Base-by-base conservation (phyloP, 108 stramenopile species). In the Nitzschia palea region DNA sequence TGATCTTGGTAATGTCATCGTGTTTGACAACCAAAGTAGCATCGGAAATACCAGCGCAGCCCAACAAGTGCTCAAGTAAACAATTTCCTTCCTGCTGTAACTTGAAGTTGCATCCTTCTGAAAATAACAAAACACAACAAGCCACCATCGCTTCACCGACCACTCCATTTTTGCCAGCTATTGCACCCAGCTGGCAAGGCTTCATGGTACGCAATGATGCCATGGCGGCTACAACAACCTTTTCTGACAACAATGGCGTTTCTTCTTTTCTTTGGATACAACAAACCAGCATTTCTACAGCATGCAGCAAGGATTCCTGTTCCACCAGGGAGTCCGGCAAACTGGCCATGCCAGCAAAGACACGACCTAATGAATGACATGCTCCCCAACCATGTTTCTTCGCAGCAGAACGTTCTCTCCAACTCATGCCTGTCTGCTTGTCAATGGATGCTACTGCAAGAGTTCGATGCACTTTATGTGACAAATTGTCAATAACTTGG, bases 371-470 rank as follows among this genome's bases (percentile, higher is more conserved):
- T n/a, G 82, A 66, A 50, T 76, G 53, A 35, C 86, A 86, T 2
- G 83, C 64, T 47, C 91, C 91, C 88, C 91, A 89, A 22, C 84
- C 85, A 50, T 87, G 86, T 62, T 87, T 87, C 51, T 89, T 89
- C 0, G 76, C 62, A 35, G 78, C 51, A 9, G 79, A 86, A 57
- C 91, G 59, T 50, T 87, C 74, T 62, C 88, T 92, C 88, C 86
- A 89, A 25, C 78, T 86, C 22, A 87, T 56, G 10, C 50, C 54
- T 3, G 71, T 17, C 22, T 75, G 63, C 51, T 72, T 76, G 4
- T 75, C 58, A 18, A 56, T 57, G 30, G 77, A 70, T 37, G 65
- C 61, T 27, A 81, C 30, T n/a, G 78, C 80, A 27, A 88, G 28
- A 15, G 83, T 70, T 25, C 52, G 53, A 5, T 55, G 42, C 4